Base-by-base conservation (phyloP, 495 filamentous ascomycete genomes). In the Podospora tetraspora region DNA sequence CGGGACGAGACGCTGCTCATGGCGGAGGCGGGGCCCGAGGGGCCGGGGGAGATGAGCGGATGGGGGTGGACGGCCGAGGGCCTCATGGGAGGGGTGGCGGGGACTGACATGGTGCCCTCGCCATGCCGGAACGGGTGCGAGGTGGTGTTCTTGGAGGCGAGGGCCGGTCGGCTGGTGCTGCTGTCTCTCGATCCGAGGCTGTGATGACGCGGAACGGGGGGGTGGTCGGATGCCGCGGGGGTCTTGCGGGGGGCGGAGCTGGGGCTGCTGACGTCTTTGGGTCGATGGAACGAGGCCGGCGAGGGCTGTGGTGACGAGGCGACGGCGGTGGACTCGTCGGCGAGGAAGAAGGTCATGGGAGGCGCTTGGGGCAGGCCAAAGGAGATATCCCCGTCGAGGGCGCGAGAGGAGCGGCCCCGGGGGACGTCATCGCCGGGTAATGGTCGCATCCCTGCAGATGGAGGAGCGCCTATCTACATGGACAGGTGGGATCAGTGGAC, bases 311-410 rank as follows among this genome's bases (percentile, higher is more conserved):
- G 69, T 24, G 80, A 77, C n/a, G 82, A 77, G 68, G 82, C 80
- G 61, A 87, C 75, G 25, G 79, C 75, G 16, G 43, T 52, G 30
- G 83, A 80, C 71, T 88, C 86, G 68, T 86, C 83, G 66, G 81
- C 81, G 57, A 88, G 73, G 68, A 85, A 82, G 66, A 84, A 87
- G 27, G 83, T 85, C 83, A 88, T 87, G 24, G 84, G 83, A 52
- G 83, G 76, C 10, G 70, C 69, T 32, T 69, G 16, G 1, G 71
- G 72, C 30, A 75, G 66, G 69, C 66, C 60, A 58, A 78, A 76
- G 62, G 73, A 67, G 12, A 73, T 66, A 23, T 79, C 75, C 60
- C 72, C 71, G 62, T 72, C 72, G 57, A 72, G 61, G 60, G 59
- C 70, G 69, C 72, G 71, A 62, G 71, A 52, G 19, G 43, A 52